A percentile compares a stretch with the other conserved stretches of the same genome.
phyloP scores from a whole-genome alignment of 176 grass and related monocot species.

The Cenchrus purpureus region DNA sequence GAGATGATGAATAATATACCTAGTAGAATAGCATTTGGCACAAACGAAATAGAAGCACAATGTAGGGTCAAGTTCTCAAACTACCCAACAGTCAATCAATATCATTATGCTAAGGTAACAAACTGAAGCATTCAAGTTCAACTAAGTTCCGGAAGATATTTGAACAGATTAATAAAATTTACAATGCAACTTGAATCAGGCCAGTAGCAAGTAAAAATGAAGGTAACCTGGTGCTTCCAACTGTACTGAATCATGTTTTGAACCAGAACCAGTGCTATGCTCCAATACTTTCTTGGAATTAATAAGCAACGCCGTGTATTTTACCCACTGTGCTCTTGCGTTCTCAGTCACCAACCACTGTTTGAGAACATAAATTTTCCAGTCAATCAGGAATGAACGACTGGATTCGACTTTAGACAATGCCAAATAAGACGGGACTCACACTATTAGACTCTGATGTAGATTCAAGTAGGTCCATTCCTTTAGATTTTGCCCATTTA shows the following conservation, averaged over 20 bases:
- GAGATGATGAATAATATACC: slow-evolving; percentile 11
- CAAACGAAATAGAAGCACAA: neutral
- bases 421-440: slow-evolving; percentile 1
- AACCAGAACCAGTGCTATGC: slow-evolving; percentile 29
- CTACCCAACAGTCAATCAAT: neutral
- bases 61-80: slow-evolving; percentile 4
- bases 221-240: slow-evolving; percentile 48
- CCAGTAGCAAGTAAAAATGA: neutral
- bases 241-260: slow-evolving; percentile 44
- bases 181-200: slow-evolving; percentile 30
- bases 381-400: slow-evolving; percentile 13
- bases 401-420: neutral
- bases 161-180: slow-evolving; percentile 20
- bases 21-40: neutral
- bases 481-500: slow-evolving; percentile 81
- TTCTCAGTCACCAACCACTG: slow-evolving; percentile 96
- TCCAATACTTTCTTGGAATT: slow-evolving; percentile 47
- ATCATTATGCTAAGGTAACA: slow-evolving; percentile 6
- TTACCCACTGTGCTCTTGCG: slow-evolving; percentile 77
- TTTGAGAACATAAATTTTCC: slow-evolving; percentile 31
- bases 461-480: slow-evolving; percentile 52
- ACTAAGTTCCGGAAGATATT: slow-evolving; percentile 22
- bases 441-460: slow-evolving; percentile 63
- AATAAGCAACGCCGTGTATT: slow-evolving; percentile 76
- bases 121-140: slow-evolving; percentile 5